Percentiles rank a stretch among this genome's conserved stretches.
Conservation (phyloP, 108 stramenopile species). For the Discostella stelligeroides region DNA sequence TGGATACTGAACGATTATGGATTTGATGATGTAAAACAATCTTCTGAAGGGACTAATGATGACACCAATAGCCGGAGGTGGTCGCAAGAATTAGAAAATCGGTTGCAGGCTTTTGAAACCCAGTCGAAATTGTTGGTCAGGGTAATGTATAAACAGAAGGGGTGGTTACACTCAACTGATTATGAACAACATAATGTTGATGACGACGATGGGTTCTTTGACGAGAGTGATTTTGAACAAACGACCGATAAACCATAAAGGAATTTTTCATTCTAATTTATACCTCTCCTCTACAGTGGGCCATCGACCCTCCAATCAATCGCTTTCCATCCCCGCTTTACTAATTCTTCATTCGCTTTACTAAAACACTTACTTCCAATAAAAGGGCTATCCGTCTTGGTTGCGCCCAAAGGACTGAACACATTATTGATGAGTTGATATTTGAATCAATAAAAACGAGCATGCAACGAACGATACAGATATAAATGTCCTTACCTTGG, state of each 20-base stretch:
- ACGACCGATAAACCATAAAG: not conserved
- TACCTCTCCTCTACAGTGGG: conserved; percentile 4
- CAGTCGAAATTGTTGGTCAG: conserved; percentile 38
- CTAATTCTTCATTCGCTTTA: conserved; percentile 84
- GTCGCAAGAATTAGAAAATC: conserved; percentile 53
- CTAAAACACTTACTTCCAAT: conserved; percentile 91
- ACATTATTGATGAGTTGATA: no score
- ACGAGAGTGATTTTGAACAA: conserved; percentile 24
- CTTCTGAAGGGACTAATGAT: conserved; percentile 8
- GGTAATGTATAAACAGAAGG: conserved; percentile 37
- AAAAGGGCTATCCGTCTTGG: conserved; percentile 90
- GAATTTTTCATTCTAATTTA: no score
- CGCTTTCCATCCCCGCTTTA: conserved; percentile 58
- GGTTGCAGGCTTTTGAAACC: conserved; percentile 48
- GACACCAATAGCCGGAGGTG: conserved; percentile 24
- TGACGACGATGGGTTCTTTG: conserved; percentile 54
- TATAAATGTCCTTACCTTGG: conserved; percentile 63
- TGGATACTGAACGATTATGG: conserved; percentile 83
- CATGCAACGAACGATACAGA: no score
- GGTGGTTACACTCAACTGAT: conserved; percentile 49
- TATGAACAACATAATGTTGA: conserved; percentile 25
- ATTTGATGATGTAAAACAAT: conserved; percentile 61
- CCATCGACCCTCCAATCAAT: conserved; percentile 93
- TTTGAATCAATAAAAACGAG: no score
- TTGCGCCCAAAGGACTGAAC: conserved; percentile 90